Conservation (phyloP, 139 green algal species). For the Chlorella ohadii region DNA sequence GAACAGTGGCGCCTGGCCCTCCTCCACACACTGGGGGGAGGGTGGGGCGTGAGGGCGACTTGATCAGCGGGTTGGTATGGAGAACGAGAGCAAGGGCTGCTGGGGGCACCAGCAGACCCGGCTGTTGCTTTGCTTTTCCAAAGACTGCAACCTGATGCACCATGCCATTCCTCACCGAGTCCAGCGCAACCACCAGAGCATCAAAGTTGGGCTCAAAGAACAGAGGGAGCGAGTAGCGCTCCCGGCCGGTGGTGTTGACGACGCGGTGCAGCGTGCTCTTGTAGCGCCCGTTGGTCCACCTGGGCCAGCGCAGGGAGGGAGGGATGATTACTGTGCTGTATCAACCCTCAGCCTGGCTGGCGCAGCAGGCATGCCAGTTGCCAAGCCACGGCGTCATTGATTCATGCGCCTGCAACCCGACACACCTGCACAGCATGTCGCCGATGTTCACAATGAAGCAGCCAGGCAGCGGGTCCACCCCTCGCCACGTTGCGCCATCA, state of each 20-base stretch:
- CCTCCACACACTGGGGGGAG: conserved; percentile 9
- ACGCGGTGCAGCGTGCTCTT: conserved; percentile 88
- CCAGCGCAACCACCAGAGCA: background rate
- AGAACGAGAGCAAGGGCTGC: background rate
- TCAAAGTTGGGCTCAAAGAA: conserved; percentile 83
- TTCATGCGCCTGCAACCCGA: no score
- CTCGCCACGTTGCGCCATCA: conserved; percentile 62
- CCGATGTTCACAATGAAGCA: conserved; percentile 93
- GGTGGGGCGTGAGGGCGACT: background rate
- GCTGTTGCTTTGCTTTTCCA: no score
- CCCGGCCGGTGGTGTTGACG: conserved; percentile 64
- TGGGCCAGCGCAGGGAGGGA: no score
- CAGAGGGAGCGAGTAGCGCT: conserved; percentile 84
- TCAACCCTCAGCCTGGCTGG: no score
- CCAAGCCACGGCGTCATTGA: no score
- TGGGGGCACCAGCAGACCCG: no score
- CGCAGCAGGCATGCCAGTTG: no score
- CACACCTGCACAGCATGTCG: conserved; percentile 92
- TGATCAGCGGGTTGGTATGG: background rate
- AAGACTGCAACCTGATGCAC: background rate
- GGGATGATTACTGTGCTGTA: no score
- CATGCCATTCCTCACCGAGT: no score
- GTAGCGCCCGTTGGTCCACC: conserved; percentile 69
- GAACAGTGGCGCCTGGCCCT: background rate
- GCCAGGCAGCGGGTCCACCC: conserved; percentile 68